These are phyloP conservation scores for Tetracentron sinense DNA, from an alignment of 164 flowering plant species.

Conservation along the genomic window DNA sequence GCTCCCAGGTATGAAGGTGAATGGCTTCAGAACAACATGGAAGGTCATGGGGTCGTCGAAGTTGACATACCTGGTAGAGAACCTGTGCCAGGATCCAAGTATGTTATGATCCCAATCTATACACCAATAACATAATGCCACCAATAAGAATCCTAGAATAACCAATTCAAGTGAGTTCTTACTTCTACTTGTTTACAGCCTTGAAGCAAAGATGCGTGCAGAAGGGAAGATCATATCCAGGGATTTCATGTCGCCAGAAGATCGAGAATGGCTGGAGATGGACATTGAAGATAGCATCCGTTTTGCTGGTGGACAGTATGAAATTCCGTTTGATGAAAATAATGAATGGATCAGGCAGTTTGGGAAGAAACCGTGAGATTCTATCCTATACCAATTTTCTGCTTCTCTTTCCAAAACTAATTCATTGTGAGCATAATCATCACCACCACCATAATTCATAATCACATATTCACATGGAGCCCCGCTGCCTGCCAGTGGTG, in stretches of 20 bases:
- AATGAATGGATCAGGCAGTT: constrained; percentile 61
- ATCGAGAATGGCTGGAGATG: constrained; percentile 85
- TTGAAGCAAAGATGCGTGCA: constrained; percentile 87
- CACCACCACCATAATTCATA: too few species aligned
- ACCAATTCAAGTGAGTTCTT: constrained; percentile 3
- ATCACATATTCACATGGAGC: too few species aligned
- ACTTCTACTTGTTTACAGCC: constrained; percentile 37
- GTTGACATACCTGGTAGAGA: constrained; percentile 80
- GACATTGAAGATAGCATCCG: constrained; percentile 81
- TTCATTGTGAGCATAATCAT: too few species aligned
- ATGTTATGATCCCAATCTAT: constrained; percentile 26
- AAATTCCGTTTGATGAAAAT: constrained; percentile 73
- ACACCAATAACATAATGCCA: neutral
- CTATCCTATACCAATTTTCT: neutral
- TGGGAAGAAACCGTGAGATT: constrained; percentile 79
- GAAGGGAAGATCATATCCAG: constrained; percentile 68
- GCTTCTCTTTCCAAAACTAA: too few species aligned
- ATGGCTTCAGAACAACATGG: constrained; percentile 87
- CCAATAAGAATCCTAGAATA: neutral
- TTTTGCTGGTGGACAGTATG: constrained; percentile 41
- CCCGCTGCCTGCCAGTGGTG: too few species aligned
- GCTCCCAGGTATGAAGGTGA: constrained; percentile 91
- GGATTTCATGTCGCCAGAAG: constrained; percentile 88
- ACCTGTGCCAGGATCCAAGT: constrained; percentile 94
- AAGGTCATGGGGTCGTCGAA: constrained; percentile 96